Conservation (phyloP, 2,329 filamentous ascomycete species). For the Truncatella angustata region DNA sequence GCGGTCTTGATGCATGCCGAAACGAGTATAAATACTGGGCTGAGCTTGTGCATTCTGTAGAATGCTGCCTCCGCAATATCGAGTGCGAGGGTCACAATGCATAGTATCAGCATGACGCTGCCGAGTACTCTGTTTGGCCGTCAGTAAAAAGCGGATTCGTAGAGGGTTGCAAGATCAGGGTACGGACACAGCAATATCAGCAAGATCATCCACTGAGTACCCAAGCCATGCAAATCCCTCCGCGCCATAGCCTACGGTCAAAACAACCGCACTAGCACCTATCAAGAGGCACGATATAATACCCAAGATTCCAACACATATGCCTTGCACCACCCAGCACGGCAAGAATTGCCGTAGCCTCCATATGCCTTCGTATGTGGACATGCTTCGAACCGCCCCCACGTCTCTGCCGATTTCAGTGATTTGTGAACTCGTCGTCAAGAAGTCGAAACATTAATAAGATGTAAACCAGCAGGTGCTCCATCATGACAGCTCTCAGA, state of each 20-base stretch:
- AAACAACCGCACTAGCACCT: neutral
- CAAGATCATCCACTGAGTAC: constrained; percentile 5
- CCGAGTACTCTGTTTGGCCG: constrained; percentile 2
- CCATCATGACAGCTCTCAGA: too few relatives aligned
- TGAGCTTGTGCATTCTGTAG: constrained; percentile 9
- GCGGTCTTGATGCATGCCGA: constrained; percentile 14
- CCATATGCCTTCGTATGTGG: constrained; percentile 15
- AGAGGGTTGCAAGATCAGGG: neutral
- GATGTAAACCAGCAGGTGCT: too few relatives aligned
- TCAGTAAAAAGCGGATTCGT: too few relatives aligned
- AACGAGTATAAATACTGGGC: constrained; percentile 13
- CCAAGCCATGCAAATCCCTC: constrained; percentile 6
- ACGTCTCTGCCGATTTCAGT: neutral
- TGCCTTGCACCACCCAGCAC: constrained; percentile 16
- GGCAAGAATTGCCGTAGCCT: constrained; percentile 16
- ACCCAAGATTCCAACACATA: constrained; percentile 9
- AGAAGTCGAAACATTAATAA: too few relatives aligned
- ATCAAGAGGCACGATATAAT: constrained; percentile 11
- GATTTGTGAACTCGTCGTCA: too few relatives aligned
- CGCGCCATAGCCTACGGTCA: neutral
- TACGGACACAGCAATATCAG: constrained; percentile 5
- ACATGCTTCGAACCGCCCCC: too few relatives aligned
- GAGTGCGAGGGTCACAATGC: constrained; percentile 13
- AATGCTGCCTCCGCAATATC: constrained; percentile 12
- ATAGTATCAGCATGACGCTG: constrained; percentile 12